A percentile compares a stretch with the other conserved stretches of the same genome.
Evolutionary conservation across 495 filamentous ascomycete species (phyloP).

Genomic region (Penicillium cinerascens): DNA sequence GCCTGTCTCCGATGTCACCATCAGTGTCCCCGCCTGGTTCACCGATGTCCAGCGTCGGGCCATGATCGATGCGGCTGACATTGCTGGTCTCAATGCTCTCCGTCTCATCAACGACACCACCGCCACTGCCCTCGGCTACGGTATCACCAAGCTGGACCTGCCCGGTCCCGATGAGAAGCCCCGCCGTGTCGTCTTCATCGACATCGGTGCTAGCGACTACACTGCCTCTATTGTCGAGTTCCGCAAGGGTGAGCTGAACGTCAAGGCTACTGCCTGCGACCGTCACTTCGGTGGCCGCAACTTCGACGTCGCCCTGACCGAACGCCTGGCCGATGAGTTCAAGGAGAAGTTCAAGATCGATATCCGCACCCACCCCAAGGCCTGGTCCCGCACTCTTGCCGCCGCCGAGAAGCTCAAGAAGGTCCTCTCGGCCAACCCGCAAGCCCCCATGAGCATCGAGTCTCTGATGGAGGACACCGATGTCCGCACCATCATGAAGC

Average conservation of each 20-base stretch:
- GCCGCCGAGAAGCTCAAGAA: slow-evolving; percentile 98
- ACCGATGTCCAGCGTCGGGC: slow-evolving; percentile 88
- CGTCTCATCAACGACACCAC: slow-evolving; percentile 98
- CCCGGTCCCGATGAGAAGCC: slow-evolving; percentile 89
- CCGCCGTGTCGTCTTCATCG: slow-evolving; percentile 84
- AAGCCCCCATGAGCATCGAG: slow-evolving; percentile 95
- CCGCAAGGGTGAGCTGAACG: slow-evolving; percentile 91
- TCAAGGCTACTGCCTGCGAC: slow-evolving; percentile 90
- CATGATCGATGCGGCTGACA: slow-evolving; percentile 89
- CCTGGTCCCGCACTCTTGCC: slow-evolving; percentile 76
- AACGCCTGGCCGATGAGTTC: slow-evolving; percentile 94
- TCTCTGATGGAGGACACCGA: slow-evolving; percentile 98
- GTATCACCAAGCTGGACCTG: slow-evolving; percentile 95
- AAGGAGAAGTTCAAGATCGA: slow-evolving; percentile 89
- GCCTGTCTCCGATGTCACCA: slow-evolving; percentile 89
- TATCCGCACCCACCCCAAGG: slow-evolving; percentile 85
- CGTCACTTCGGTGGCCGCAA: slow-evolving; percentile 96
- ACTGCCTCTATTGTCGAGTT: slow-evolving; percentile 93
- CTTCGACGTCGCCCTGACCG: slow-evolving; percentile 91
- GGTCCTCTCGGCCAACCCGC: slow-evolving; percentile 91
- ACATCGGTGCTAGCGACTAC: slow-evolving; percentile 96
- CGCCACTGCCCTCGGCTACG: slow-evolving; percentile 91
- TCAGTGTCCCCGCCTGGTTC: slow-evolving; percentile 96
- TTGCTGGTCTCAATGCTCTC: slow-evolving; percentile 88
- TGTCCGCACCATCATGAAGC: slow-evolving; percentile 82